Conservation (phyloP, 2,329 filamentous ascomycete species). For the Trichocomaceae sp. region DNA sequence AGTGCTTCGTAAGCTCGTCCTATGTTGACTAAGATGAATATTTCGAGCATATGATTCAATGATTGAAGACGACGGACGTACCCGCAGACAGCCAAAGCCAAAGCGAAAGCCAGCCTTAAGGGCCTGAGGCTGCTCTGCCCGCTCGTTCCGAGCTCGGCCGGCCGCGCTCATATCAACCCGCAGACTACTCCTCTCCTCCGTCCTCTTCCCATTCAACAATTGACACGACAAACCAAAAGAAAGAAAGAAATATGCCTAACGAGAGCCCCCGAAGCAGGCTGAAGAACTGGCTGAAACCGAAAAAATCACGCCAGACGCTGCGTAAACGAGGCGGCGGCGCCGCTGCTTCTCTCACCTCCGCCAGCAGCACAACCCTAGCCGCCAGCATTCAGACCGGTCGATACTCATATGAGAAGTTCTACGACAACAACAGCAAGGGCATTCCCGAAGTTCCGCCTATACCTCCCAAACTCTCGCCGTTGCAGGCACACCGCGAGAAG, state of each 20-base stretch:
- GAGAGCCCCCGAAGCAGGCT: slow-evolving; percentile 5
- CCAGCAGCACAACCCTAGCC: slow-evolving; percentile 11
- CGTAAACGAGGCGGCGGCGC: slow-evolving; percentile 9
- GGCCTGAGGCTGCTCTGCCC: slow-evolving; percentile 6
- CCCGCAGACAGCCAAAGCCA: slow-evolving; percentile 1
- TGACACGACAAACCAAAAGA: not conserved
- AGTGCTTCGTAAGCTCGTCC: no score
- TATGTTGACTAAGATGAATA: no score
- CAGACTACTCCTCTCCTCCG: not conserved
- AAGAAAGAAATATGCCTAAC: slow-evolving; percentile 5
- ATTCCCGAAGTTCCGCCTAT: slow-evolving; percentile 3
- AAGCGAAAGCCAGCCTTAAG: no score
- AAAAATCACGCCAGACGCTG: slow-evolving; percentile 15
- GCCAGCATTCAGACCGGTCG: slow-evolving; percentile 6
- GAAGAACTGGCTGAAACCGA: slow-evolving; percentile 13
- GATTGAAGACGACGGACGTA: not conserved
- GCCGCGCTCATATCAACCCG: not conserved
- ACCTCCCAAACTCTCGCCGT: slow-evolving; percentile 22
- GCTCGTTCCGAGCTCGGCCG: slow-evolving; percentile 2
- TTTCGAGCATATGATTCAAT: not conserved
- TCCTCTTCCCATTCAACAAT: not conserved
- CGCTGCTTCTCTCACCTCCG: slow-evolving; percentile 2
- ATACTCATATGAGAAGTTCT: slow-evolving; percentile 1
- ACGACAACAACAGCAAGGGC: not conserved
- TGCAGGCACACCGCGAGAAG: slow-evolving; percentile 30